phyloP scores from a whole-genome alignment of 148 eudicot genomes.

The Silene latifolia region DNA sequence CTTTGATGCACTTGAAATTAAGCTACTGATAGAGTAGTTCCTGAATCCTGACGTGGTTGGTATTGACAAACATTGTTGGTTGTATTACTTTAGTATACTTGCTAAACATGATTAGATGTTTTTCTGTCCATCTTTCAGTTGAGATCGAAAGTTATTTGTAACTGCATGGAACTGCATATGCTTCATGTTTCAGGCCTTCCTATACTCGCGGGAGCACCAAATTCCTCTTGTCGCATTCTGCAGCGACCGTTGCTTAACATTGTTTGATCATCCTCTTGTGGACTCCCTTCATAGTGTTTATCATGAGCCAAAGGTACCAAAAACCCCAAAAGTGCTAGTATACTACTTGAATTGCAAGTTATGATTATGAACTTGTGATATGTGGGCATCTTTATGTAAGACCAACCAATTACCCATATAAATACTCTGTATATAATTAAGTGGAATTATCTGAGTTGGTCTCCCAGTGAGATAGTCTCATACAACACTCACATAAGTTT shows the following conservation, averaged over 20 bases:
- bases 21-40: no score
- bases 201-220: constrained; percentile 63
- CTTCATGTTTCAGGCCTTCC: constrained; percentile 55
- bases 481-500: neutral
- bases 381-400: no score
- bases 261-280: constrained; percentile 81
- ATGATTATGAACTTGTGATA: no score
- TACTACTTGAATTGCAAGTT: neutral
- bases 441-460: neutral
- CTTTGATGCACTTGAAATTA: no score
- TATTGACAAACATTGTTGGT: no score
- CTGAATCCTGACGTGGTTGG: no score
- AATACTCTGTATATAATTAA: no score
- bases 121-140: neutral
- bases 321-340: neutral
- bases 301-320: constrained; percentile 80
- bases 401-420: no score
- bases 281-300: constrained; percentile 78
- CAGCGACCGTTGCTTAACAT: constrained; percentile 75
- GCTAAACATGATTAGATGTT: neutral
- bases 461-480: no score
- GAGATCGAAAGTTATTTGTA: neutral
- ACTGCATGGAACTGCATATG: neutral
- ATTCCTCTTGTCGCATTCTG: constrained; percentile 86
- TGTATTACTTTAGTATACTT: neutral